Percentiles rank a stretch among this genome's conserved stretches.
These are phyloP conservation scores for Powellomyces hirtus DNA, from an alignment of 192 early-diverging fungal species.

Conservation along the genomic window DNA sequence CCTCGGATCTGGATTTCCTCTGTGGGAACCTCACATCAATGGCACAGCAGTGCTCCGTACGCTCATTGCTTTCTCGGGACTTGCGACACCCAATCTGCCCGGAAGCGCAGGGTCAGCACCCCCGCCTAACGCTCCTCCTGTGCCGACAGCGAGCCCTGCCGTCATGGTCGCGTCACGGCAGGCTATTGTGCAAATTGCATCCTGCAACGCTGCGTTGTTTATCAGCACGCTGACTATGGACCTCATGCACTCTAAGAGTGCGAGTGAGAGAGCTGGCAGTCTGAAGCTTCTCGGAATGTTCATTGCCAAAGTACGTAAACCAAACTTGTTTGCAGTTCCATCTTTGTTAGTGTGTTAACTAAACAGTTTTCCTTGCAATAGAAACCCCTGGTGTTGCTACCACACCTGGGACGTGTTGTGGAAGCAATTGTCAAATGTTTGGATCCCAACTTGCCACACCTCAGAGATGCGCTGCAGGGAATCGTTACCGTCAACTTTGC, in stretches of 20 bases:
- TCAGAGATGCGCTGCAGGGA: constrained; percentile 68
- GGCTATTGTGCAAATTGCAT: constrained; percentile 71
- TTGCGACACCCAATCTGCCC: constrained; percentile 11
- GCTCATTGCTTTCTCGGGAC: constrained; percentile 55
- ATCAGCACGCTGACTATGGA: constrained; percentile 73
- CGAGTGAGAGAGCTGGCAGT: constrained; percentile 53
- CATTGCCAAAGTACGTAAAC: constrained; percentile 60
- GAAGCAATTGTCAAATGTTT: constrained; percentile 81
- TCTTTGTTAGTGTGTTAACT: too few relatives aligned
- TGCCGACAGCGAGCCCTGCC: constrained; percentile 15
- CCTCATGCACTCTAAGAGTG: constrained; percentile 63
- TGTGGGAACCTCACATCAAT: constrained; percentile 77
- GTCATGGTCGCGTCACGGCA: constrained; percentile 62
- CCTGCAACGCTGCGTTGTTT: constrained; percentile 63
- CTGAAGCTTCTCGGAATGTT: constrained; percentile 72
- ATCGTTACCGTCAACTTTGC: constrained; percentile 59
- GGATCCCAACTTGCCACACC: constrained; percentile 72
- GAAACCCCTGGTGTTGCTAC: constrained; percentile 68
- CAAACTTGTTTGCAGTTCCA: too few relatives aligned
- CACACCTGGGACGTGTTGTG: constrained; percentile 58
- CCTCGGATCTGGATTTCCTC: constrained; percentile 66
- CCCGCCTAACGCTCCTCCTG: not conserved
- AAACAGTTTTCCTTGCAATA: too few relatives aligned
- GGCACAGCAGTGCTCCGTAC: constrained; percentile 58
- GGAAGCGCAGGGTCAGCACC: not conserved